Percentiles rank a stretch among this genome's conserved stretches.
Conservation (phyloP, 2,329 filamentous ascomycete species). For the Teratosphaeria gauchensis region DNA sequence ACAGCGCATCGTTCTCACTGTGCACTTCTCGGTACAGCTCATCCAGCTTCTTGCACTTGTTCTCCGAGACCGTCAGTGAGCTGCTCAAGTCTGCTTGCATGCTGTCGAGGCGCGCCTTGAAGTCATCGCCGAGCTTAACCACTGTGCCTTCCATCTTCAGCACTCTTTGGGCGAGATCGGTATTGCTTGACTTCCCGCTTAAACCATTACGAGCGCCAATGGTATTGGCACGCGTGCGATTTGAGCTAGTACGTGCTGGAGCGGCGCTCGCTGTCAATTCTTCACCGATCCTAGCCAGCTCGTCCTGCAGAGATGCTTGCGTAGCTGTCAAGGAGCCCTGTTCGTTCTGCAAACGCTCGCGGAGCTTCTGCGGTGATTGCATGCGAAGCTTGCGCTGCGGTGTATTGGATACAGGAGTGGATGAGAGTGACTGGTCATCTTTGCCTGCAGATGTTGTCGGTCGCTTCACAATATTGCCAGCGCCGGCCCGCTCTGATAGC, state of each 20-base stretch:
- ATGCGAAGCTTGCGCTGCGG: conserved; percentile 53
- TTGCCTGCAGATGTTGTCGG: conserved; percentile 41
- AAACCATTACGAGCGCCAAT: conserved; percentile 10
- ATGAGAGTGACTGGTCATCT: conserved; percentile 6
- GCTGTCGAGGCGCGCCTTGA: conserved; percentile 51
- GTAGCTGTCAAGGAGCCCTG: conserved; percentile 63
- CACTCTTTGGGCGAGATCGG: conserved; percentile 49
- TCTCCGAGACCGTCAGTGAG: conserved; percentile 61
- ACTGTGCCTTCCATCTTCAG: conserved; percentile 59
- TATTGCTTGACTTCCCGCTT: conserved; percentile 13
- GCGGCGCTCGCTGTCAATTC: conserved; percentile 51
- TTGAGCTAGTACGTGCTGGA: conserved; percentile 14
- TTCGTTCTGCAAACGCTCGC: conserved; percentile 76
- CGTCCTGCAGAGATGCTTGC: conserved; percentile 60
- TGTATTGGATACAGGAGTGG: conserved; percentile 10
- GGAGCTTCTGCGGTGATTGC: conserved; percentile 56
- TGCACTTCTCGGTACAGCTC: conserved; percentile 80
- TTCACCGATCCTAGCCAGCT: conserved; percentile 69
- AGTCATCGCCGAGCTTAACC: conserved; percentile 48
- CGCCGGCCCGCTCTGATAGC: conserved; percentile 40
- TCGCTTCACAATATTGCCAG: conserved; percentile 50
- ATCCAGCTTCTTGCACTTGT: conserved; percentile 71
- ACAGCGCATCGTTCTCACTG: conserved; percentile 86
- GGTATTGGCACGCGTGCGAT: conserved; percentile 10
- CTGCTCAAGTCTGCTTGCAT: conserved; percentile 64